Conservation (phyloP, 148 eudicot genomes). For the Vaccinium macrocarpon region DNA sequence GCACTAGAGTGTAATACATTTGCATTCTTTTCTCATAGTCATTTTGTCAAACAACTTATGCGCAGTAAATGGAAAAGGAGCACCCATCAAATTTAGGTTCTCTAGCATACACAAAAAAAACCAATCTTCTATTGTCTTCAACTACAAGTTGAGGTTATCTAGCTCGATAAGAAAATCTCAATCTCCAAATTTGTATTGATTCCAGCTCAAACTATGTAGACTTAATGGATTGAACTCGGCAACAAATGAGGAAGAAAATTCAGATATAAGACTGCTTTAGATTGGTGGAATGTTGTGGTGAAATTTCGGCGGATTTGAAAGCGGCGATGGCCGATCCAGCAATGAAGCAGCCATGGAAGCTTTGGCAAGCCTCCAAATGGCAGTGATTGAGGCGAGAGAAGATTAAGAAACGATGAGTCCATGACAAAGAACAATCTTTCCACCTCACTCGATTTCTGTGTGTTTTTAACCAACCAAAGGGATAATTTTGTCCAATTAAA, state of each 20-base stretch:
- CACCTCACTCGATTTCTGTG: no score
- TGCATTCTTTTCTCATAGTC: no score
- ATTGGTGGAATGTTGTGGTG: conserved; percentile 26
- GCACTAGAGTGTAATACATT: not conserved
- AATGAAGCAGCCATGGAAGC: conserved; percentile 32
- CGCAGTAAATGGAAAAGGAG: no score
- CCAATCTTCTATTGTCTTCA: not conserved
- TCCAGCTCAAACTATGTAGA: not conserved
- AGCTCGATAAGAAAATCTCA: not conserved
- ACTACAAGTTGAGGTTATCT: not conserved
- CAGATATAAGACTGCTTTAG: conserved; percentile 26
- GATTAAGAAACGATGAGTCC: conserved; percentile 6
- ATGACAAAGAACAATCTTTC: no score
- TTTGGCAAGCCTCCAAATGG: not conserved
- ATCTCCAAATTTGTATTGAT: not conserved
- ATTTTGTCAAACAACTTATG: no score
- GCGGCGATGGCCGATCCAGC: conserved; percentile 48
- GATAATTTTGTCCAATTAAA: no score
- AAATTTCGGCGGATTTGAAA: conserved; percentile 28
- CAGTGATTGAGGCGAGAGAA: conserved; percentile 20
- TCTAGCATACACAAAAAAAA: not conserved
- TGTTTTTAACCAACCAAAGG: no score
- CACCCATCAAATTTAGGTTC: no score
- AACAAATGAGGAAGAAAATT: conserved; percentile 9
- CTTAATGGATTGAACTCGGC: conserved; percentile 1